A percentile compares a stretch with the other conserved stretches of the same genome.
phyloP scores from a whole-genome alignment of 257 asterid species.

The Avicennia marina region DNA sequence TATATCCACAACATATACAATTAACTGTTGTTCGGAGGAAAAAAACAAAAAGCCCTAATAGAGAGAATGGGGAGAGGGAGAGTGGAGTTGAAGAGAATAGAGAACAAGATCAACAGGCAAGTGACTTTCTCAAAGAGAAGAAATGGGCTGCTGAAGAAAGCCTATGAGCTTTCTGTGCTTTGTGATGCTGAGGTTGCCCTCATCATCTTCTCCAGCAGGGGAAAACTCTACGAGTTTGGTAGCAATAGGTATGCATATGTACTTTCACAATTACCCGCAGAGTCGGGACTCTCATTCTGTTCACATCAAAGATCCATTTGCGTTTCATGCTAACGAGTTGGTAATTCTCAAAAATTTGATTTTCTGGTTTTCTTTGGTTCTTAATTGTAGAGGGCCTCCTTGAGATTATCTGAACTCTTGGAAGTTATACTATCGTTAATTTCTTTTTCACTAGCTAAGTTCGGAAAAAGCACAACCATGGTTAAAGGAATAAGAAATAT shows the following conservation, averaged over 20 bases:
- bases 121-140: conserved; percentile 93
- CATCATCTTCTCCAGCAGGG: conserved; percentile 90
- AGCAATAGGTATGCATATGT: conserved; percentile 47
- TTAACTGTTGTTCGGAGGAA: no score
- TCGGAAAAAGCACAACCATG: not conserved
- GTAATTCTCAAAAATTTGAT: not conserved
- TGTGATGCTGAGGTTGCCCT: conserved; percentile 99
- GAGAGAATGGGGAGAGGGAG: conserved; percentile 86
- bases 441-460: not conserved
- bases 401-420: no score
- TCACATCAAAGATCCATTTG: no score
- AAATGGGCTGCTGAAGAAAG: conserved; percentile 92
- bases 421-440: no score
- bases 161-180: conserved; percentile 88
- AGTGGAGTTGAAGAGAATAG: conserved; percentile 91
- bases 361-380: conserved; percentile 6
- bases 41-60: no score
- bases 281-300: no score
- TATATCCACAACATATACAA: no score
- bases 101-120: conserved; percentile 93
- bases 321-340: no score
- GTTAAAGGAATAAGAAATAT: not conserved
- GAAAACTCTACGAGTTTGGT: conserved; percentile 89
- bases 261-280: not conserved
- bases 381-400: no score